These are phyloP conservation scores for Orbilia javanica DNA, from an alignment of 2,329 filamentous ascomycete species.

Conservation along the genomic window DNA sequence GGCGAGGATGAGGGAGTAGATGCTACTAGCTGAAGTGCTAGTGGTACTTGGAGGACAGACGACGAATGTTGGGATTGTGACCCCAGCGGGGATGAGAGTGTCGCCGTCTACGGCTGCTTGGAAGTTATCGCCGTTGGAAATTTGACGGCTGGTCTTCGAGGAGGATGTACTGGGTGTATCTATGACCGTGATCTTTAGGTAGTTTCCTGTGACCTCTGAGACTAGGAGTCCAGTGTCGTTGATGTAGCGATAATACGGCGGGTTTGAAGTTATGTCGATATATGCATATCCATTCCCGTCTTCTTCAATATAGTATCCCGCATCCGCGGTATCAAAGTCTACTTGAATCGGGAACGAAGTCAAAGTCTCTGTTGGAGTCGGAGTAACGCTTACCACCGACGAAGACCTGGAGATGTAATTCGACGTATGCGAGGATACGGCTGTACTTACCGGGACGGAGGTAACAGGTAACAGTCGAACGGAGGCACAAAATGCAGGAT, in stretches of 20 bases:
- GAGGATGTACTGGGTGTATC: neutral
- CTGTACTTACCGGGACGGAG: neutral
- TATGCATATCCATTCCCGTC: slow-evolving; percentile 4
- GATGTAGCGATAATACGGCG: slow-evolving; percentile 21
- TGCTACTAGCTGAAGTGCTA: neutral
- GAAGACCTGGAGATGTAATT: slow-evolving; percentile 12
- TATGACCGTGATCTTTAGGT: neutral
- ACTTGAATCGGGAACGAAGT: slow-evolving; percentile 35
- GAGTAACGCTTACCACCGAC: neutral
- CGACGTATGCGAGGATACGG: slow-evolving; percentile 12
- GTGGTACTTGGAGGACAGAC: slow-evolving; percentile 14
- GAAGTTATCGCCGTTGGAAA: slow-evolving; percentile 13
- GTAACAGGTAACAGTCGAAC: slow-evolving; percentile 14
- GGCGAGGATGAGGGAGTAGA: slow-evolving; percentile 18
- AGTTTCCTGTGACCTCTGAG: neutral
- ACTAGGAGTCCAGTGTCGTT: slow-evolving; percentile 9
- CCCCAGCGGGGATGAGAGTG: neutral
- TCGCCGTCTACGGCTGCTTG: slow-evolving; percentile 3
- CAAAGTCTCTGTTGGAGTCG: slow-evolving; percentile 4
- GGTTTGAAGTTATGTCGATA: neutral
- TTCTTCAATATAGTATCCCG: slow-evolving; percentile 26
- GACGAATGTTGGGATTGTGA: neutral
- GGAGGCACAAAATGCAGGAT: slow-evolving; percentile 6
- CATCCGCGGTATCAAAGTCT: neutral
- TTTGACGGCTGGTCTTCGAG: neutral